A percentile compares a stretch with the other conserved stretches of the same genome.
These are phyloP conservation scores for Nannochloris sp. DNA, from an alignment of 139 green algal genomes.

Conservation along the genomic window DNA sequence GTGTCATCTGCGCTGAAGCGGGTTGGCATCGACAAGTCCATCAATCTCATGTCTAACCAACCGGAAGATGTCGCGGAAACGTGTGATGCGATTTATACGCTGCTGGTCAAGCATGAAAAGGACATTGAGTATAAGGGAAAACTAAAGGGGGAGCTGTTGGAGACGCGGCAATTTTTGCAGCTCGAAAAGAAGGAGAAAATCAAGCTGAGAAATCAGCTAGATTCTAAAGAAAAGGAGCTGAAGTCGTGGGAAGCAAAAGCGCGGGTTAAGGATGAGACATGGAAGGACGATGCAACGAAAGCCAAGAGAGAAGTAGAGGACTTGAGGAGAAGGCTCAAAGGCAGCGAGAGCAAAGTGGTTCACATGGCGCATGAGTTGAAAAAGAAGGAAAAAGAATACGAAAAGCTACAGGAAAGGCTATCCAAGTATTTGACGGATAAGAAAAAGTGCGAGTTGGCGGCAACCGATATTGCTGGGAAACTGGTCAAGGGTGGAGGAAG, in stretches of 20 bases:
- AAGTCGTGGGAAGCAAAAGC: constrained; percentile 25
- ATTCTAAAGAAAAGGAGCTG: constrained; percentile 39
- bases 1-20: not conserved
- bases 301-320: constrained; percentile 23
- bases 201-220: constrained; percentile 17
- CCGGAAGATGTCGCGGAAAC: constrained; percentile 17
- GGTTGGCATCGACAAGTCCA: constrained; percentile 17
- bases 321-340: not conserved
- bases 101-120: constrained; percentile 35
- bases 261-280: constrained; percentile 3
- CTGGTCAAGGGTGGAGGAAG: constrained; percentile 4
- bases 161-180: constrained; percentile 15
- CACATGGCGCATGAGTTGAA: constrained; percentile 49
- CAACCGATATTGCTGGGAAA: constrained; percentile 25
- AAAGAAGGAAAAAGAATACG: constrained; percentile 42
- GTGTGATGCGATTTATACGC: constrained; percentile 32
- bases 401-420: constrained; percentile 39
- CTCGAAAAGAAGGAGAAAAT: constrained; percentile 16
- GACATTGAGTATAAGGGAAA: constrained; percentile 25
- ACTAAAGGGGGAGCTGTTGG: constrained; percentile 21
- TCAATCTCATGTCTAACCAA: constrained; percentile 29
- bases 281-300: constrained; percentile 17
- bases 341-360: constrained; percentile 22
- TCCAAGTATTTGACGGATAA: constrained; percentile 28
- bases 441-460: constrained; percentile 21